Percentiles rank a stretch among this genome's conserved stretches.
Conservation (phyloP, 352 stramenopile species). For the Chrysophaeum taylorii region DNA sequence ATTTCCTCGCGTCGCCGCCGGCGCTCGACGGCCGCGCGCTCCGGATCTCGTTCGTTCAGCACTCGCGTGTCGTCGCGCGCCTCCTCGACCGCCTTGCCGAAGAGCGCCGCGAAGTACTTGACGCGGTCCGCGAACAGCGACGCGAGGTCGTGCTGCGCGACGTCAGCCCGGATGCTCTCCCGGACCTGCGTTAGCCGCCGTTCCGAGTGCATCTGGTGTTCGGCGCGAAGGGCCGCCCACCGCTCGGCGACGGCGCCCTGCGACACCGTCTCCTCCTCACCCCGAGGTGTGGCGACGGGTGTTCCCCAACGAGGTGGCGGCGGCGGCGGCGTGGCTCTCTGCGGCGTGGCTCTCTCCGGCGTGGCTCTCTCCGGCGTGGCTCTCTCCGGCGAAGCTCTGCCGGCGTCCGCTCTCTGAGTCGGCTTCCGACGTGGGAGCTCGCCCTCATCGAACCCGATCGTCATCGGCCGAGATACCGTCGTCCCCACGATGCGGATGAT, state of each 20-base stretch:
- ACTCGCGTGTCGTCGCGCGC: not conserved
- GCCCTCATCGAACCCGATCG: not conserved
- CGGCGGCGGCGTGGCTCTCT: no score
- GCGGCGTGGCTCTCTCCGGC: no score
- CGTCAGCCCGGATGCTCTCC: not conserved
- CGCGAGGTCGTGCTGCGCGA: not conserved
- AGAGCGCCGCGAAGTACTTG: not conserved
- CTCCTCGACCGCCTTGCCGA: not conserved
- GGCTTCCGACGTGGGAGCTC: no score
- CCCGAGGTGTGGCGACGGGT: no score
- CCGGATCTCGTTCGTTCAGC: not conserved
- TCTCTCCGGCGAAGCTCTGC: not conserved
- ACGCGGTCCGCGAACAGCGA: not conserved
- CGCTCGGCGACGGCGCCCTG: not conserved
- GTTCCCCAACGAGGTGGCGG: no score
- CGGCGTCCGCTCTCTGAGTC: not conserved
- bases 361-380: no score
- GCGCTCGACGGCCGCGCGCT: not conserved
- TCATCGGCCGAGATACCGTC: not conserved
- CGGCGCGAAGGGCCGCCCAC: not conserved
- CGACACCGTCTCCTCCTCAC: not conserved
- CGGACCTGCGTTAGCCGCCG: not conserved
- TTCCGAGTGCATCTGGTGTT: not conserved
- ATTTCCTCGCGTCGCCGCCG: not conserved
- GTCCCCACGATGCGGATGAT: not conserved